Conservation (phyloP, 2,329 filamentous ascomycete genomes). For the Exophiala sideris region DNA sequence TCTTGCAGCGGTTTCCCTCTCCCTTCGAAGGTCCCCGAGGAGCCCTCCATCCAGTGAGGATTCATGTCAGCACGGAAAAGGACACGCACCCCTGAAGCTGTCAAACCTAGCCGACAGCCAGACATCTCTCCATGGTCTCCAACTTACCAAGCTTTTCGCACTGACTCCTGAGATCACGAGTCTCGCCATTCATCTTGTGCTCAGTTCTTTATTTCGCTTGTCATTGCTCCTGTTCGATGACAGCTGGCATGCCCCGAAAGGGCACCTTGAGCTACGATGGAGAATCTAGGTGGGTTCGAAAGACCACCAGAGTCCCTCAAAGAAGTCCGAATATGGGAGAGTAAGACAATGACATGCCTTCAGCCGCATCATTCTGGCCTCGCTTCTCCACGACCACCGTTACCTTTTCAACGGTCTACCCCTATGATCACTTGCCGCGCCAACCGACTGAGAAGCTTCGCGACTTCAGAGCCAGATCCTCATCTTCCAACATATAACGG, state of each 20-base stretch:
- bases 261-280: neutral
- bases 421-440: neutral
- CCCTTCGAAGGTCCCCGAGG: neutral
- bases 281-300: neutral
- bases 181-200: constrained; percentile 1
- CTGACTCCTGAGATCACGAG: constrained; percentile 6
- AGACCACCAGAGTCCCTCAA: neutral
- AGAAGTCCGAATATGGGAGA: neutral
- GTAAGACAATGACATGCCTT: neutral
- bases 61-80: neutral
- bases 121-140: constrained; percentile 1
- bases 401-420: neutral
- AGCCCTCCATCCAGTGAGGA: neutral
- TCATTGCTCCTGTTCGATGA: constrained; percentile 7
- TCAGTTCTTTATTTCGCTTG: constrained; percentile 2
- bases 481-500: too few species aligned
- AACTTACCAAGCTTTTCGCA: neutral
- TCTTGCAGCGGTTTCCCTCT: neutral
- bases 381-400: neutral
- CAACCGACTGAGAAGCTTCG: neutral
- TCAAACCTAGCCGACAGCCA: constrained; percentile 6
- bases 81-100: constrained; percentile 3
- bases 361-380: neutral
- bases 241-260: constrained; percentile 2
- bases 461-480: too few species aligned